Evolutionary conservation across 192 early-diverging fungal genomes (phyloP).

Genomic region (Pilobolus umbonatus): DNA sequence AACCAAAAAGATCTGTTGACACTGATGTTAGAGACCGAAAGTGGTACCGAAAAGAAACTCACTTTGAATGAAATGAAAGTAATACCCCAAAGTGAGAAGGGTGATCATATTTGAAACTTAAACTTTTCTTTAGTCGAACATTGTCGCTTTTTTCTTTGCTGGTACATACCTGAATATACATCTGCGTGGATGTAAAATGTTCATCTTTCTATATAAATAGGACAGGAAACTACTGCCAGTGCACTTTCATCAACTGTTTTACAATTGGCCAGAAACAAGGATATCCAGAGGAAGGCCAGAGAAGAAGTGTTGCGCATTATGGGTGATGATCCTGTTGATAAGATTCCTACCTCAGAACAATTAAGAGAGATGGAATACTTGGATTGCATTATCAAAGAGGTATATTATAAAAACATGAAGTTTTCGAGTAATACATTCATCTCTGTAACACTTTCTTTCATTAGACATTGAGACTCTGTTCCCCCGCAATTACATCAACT

Average conservation of each 20-base stretch:
- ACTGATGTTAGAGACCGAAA: too few relatives aligned
- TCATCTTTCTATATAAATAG: not conserved
- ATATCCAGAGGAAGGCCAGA: conserved; percentile 13
- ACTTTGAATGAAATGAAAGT: too few relatives aligned
- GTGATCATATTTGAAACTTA: too few relatives aligned
- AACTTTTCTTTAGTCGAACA: too few relatives aligned
- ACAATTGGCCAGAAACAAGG: not conserved
- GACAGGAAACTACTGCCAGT: not conserved
- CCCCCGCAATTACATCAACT: conserved; percentile 1
- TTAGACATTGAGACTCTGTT: conserved; percentile 10
- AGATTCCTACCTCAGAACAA: conserved; percentile 32
- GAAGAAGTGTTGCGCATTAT: conserved; percentile 19
- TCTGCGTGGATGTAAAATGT: too few relatives aligned
- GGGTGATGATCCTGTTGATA: conserved; percentile 13
- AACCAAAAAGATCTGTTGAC: too few relatives aligned
- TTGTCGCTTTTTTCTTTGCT: not conserved
- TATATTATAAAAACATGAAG: too few relatives aligned
- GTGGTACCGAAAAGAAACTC: too few relatives aligned
- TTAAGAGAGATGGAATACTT: conserved; percentile 47
- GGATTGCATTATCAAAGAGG: conserved; percentile 28
- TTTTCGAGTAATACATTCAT: too few relatives aligned
- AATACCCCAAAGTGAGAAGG: too few relatives aligned
- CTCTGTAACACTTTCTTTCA: too few relatives aligned
- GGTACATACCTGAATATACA: not conserved
- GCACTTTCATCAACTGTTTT: not conserved